Base-by-base conservation (phyloP, 805 yeast species). In the Candida chauliodis region DNA sequence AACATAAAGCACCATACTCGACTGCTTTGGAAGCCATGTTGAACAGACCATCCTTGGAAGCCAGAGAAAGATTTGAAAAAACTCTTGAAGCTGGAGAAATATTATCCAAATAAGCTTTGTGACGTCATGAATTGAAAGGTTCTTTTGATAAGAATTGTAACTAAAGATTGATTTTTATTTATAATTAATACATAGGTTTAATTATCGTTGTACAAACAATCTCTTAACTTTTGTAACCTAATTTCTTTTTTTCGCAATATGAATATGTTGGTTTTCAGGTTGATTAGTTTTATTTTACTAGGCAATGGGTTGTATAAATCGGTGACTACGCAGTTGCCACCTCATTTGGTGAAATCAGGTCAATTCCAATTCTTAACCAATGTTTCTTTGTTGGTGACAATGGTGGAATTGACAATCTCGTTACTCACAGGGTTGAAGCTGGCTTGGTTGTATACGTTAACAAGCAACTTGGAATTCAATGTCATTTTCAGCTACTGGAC, bases 1-100 rank as follows among this genome's bases (percentile, higher is more conserved):
- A 54, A 19, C 49, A 59, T 33, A 67, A 67, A 56, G 73, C 73
- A 33, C 70, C 73, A 23, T 68, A 68, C 50, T 53, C 66, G 18
- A 56, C 45, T 23, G 61, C 51, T 11, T 52, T 68, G 35, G 68
- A 65, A 51, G 57, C 46, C 13, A 60, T 67, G 69, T 66, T 68
- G 62, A 60, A 62, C 52, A 61, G 73, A 53, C 50, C 52, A 14
- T 47, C 60, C 14, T 44, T 58, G 37, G 63, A 54, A 14, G 68
- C 44, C 27, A 63, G 73, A 55, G 61, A 64, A 41, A 57, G 73
- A 49, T 49, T 41, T 40, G 74, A 67, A 50, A 58, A 55, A 46
- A 48, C 56, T 29, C 59, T 50, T 5, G 69, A 62, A 39, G 58
- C 62, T 24, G 66, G 57, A 25, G 44, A 37, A 21, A 41, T 41